A percentile compares a stretch with the other conserved stretches of the same genome.
phyloP scores from a whole-genome alignment of 2,329 filamentous ascomycete genomes.

The Magnaporthiopsis incrustans region DNA sequence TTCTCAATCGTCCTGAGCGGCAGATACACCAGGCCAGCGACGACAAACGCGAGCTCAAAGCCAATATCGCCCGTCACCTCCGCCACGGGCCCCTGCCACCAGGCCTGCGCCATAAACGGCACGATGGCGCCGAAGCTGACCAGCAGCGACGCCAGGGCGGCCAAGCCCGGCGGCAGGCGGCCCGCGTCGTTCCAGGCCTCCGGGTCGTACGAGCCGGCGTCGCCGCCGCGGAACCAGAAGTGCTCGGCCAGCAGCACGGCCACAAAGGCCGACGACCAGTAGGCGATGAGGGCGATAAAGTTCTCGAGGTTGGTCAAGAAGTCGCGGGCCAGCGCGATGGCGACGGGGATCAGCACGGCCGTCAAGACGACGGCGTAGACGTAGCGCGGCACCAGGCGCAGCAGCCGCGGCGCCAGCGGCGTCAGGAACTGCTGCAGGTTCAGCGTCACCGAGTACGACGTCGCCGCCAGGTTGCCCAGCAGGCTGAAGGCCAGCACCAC shows the following conservation, averaged over 20 bases:
- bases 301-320: slow-evolving; percentile 35
- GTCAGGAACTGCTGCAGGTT: slow-evolving; percentile 45
- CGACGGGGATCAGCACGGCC: slow-evolving; percentile 31
- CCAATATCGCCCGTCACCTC: slow-evolving; percentile 34
- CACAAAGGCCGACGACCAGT: slow-evolving; percentile 35
- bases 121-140: slow-evolving; percentile 23
- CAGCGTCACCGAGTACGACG: slow-evolving; percentile 54
- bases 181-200: slow-evolving; percentile 18
- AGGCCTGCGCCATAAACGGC: slow-evolving; percentile 33
- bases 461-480: slow-evolving; percentile 51
- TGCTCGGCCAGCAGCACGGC: slow-evolving; percentile 28
- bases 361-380: slow-evolving; percentile 31
- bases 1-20: slow-evolving; percentile 29
- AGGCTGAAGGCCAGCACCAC: slow-evolving; percentile 50
- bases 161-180: slow-evolving; percentile 18
- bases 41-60: slow-evolving; percentile 34
- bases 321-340: slow-evolving; percentile 28
- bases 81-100: slow-evolving; percentile 36
- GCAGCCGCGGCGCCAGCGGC: slow-evolving; percentile 21
- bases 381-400: slow-evolving; percentile 30
- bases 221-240: slow-evolving; percentile 16
- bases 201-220: slow-evolving; percentile 14
- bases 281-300: slow-evolving; percentile 35
- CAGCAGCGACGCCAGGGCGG: slow-evolving; percentile 16
- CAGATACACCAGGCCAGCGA: slow-evolving; percentile 31